Conservation (phyloP, 129 eudicot species). For the Helianthus annuus region DNA sequence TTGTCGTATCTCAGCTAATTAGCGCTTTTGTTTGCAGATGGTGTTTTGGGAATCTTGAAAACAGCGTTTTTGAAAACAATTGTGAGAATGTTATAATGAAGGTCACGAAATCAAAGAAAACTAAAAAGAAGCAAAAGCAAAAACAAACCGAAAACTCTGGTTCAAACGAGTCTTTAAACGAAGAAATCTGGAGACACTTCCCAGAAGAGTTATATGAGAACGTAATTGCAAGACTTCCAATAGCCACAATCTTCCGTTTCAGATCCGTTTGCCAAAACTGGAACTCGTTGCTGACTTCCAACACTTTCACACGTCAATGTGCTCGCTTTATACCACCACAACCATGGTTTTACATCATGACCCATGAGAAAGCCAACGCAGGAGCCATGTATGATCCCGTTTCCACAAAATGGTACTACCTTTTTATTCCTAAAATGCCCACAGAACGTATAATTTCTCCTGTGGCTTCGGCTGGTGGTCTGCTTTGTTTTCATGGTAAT, state of each 20-base stretch:
- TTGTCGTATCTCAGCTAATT: conserved; percentile 14
- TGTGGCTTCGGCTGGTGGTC: conserved; percentile 91
- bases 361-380: conserved; percentile 55
- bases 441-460: conserved; percentile 63
- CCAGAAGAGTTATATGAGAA: conserved; percentile 82
- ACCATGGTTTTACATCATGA: conserved; percentile 81
- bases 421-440: conserved; percentile 58
- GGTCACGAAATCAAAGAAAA: conserved; percentile 38
- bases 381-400: conserved; percentile 81
- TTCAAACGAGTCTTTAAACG: conserved; percentile 48
- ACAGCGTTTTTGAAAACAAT: conserved; percentile 44
- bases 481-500: conserved; percentile 71
- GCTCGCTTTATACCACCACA: conserved; percentile 49
- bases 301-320: conserved; percentile 63
- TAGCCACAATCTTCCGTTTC: conserved; percentile 73
- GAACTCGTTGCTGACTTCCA: conserved; percentile 67
- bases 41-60: conserved; percentile 54
- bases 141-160: conserved; percentile 26
- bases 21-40: conserved; percentile 51
- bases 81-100: conserved; percentile 53
- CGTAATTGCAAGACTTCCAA: conserved; percentile 77
- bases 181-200: conserved; percentile 71
- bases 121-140: conserved; percentile 49
- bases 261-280: conserved; percentile 79
- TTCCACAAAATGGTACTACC: conserved; percentile 76